Evolutionary conservation across 139 green algal species (phyloP).

Genomic region (Chlorella vulgaris): DNA sequence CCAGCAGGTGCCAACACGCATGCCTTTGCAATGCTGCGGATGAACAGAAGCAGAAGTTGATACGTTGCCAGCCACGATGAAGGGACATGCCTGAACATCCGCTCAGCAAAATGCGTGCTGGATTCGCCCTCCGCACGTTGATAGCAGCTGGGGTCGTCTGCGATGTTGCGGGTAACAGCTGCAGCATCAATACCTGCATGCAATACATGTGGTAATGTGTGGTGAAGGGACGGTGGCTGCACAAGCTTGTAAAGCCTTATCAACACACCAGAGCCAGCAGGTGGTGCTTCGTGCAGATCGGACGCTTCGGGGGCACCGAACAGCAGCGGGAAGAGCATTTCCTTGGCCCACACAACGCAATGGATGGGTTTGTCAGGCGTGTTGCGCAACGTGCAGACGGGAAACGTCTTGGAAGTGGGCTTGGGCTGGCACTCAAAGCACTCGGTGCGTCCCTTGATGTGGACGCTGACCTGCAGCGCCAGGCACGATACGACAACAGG

Average conservation of each 20-base stretch:
- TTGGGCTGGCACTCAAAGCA: slow-evolving; percentile 97
- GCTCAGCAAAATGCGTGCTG: slow-evolving; percentile 29
- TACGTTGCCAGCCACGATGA: too few relatives aligned
- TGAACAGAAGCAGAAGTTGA: too few relatives aligned
- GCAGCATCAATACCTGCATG: background rate
- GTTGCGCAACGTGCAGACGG: slow-evolving; percentile 98
- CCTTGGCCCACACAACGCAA: slow-evolving; percentile 98
- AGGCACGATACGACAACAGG: background rate
- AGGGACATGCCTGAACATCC: slow-evolving; percentile 54
- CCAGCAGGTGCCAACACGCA: too few relatives aligned
- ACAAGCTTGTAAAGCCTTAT: background rate
- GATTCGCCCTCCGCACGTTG: slow-evolving; percentile 34
- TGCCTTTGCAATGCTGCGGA: too few relatives aligned
- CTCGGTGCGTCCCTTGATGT: slow-evolving; percentile 81
- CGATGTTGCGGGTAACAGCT: too few relatives aligned
- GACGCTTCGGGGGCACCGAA: slow-evolving; percentile 79
- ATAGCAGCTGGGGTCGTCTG: slow-evolving; percentile 36
- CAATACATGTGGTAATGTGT: background rate
- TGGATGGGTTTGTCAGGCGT: slow-evolving; percentile 98
- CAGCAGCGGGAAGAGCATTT: slow-evolving; percentile 93
- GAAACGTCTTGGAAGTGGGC: slow-evolving; percentile 87
- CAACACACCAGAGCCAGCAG: background rate
- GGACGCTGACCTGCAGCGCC: slow-evolving; percentile 84
- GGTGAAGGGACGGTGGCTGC: too few relatives aligned
- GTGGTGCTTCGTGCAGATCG: slow-evolving; percentile 54